Conservation (phyloP, 225 moss, liverwort and hornwort genomes). For the Pleurozium schreberi region DNA sequence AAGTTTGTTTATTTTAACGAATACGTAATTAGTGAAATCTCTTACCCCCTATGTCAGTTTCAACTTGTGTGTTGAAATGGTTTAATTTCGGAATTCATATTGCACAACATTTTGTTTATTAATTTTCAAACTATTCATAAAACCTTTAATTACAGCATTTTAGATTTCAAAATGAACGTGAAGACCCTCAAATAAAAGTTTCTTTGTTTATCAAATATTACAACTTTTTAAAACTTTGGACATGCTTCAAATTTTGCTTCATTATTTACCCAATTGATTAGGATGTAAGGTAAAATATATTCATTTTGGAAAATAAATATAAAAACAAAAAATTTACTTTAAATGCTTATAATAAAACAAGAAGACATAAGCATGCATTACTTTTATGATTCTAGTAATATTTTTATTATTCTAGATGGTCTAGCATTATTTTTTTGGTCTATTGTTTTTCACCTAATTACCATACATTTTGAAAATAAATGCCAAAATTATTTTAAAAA, state of each 20-base stretch:
- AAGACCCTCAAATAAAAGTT: not conserved
- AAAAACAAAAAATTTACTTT: not conserved
- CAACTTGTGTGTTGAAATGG: no score
- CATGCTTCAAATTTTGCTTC: not conserved
- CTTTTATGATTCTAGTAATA: no score
- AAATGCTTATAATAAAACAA: fast-evolving
- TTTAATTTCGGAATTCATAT: not conserved
- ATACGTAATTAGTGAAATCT: not conserved
- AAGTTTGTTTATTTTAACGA: not conserved
- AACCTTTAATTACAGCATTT: no score
- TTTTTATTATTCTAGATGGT: not conserved
- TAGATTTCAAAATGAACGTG: no score
- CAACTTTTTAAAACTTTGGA: not conserved
- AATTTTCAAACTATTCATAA: not conserved
- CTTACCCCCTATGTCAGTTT: not conserved
- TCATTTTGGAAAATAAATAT: not conserved
- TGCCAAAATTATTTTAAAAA: not conserved
- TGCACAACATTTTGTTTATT: no score
- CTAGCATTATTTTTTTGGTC: not conserved
- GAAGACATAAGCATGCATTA: no score
- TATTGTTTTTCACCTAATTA: fast-evolving
- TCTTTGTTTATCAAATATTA: not conserved
- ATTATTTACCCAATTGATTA: fast-evolving
- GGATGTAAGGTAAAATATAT: fast-evolving
- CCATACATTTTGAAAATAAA: fast-evolving